phyloP scores from a whole-genome alignment of 1,284 basidiomycete species.

The Taiwanofungus camphoratus region DNA sequence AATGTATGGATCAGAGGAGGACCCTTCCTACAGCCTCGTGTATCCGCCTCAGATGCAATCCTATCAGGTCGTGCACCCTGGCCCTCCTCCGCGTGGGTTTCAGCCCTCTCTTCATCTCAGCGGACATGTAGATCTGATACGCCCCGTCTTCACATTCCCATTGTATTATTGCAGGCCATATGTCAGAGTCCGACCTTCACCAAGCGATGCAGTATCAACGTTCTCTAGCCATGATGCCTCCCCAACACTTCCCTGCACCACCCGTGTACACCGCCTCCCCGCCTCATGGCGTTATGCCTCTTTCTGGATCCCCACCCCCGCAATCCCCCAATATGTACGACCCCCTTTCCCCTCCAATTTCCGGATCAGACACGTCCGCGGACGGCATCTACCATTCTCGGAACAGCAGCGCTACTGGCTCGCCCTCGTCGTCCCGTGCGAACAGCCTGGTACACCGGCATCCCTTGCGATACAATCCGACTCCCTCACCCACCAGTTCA shows the following conservation, averaged over 20 bases:
- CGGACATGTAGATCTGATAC: slow-evolving; percentile 29
- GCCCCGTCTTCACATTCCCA: slow-evolving; percentile 32
- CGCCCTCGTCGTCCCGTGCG: slow-evolving; percentile 66
- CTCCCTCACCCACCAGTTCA: slow-evolving; percentile 70
- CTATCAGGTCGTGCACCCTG: slow-evolving; percentile 39
- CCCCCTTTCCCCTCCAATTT: slow-evolving; percentile 74
- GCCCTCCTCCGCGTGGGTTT: slow-evolving; percentile 50
- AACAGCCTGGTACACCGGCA: slow-evolving; percentile 69
- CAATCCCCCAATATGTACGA: slow-evolving; percentile 74
- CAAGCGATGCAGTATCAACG: slow-evolving; percentile 29
- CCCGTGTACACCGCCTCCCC: slow-evolving; percentile 45
- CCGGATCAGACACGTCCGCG: slow-evolving; percentile 78
- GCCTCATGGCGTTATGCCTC: slow-evolving; percentile 45
- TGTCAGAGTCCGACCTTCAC: slow-evolving; percentile 45
- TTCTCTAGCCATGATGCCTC: slow-evolving; percentile 25
- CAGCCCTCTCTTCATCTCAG: slow-evolving; percentile 32
- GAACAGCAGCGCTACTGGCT: slow-evolving; percentile 71
- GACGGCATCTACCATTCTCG: slow-evolving; percentile 72
- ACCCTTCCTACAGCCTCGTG: slow-evolving; percentile 34
- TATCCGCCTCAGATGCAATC: slow-evolving; percentile 36
- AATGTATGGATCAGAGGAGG: slow-evolving; percentile 36
- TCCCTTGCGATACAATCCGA: slow-evolving; percentile 65
- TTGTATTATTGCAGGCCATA: slow-evolving; percentile 38
- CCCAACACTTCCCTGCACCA: slow-evolving; percentile 28
- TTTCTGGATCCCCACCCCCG: slow-evolving; percentile 59